Evolutionary conservation across 106 monocot species (phyloP).

Genomic region (Dioscorea dumetorum): DNA sequence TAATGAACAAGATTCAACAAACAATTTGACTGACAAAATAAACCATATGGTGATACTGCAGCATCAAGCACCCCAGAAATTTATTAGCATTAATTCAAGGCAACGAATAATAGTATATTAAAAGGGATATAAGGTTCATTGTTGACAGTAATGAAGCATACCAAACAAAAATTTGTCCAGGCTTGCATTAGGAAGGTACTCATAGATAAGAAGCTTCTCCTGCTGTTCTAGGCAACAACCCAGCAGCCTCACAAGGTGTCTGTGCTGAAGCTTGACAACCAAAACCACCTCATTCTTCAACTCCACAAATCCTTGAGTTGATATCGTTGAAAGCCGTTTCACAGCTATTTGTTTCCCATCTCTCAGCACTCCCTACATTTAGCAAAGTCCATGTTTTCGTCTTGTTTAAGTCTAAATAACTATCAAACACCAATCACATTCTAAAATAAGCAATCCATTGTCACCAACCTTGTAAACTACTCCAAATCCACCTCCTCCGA

Average conservation of each 20-base stretch:
- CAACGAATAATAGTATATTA: too few species aligned
- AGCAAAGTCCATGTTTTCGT: not conserved
- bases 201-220: constrained; percentile 21
- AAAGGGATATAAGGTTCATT: too few species aligned
- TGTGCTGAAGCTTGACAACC: constrained; percentile 19
- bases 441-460: too few species aligned
- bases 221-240: constrained; percentile 17
- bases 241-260: constrained; percentile 13
- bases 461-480: not conserved
- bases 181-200: constrained; percentile 14
- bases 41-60: too few species aligned
- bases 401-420: not conserved
- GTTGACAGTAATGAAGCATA: not conserved
- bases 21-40: too few species aligned
- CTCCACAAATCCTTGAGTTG: constrained; percentile 11
- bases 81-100: too few species aligned
- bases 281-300: constrained; percentile 14
- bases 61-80: too few species aligned
- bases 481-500: not conserved
- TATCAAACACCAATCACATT: too few species aligned
- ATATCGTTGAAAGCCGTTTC: constrained; percentile 15
- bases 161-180: constrained; percentile 15
- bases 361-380: constrained; percentile 6
- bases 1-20: too few species aligned
- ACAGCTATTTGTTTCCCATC: constrained; percentile 15